A percentile compares a stretch with the other conserved stretches of the same genome.
Conservation (phyloP, 495 filamentous ascomycete genomes). For the Aspergillus sclerotiicarbonarius region DNA sequence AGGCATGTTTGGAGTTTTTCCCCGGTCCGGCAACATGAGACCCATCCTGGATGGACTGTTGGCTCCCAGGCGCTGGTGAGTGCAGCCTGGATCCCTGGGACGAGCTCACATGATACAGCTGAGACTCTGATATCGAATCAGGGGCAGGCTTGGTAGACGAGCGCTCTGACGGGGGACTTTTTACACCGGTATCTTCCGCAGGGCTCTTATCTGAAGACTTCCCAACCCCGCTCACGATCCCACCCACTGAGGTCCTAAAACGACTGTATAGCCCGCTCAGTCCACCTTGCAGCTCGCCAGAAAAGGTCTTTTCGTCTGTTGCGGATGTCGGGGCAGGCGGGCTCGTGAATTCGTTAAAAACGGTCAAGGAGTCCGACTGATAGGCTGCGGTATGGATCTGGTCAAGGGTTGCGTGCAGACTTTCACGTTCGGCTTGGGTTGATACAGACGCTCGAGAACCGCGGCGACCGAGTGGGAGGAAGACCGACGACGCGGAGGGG, state of each 20-base stretch:
- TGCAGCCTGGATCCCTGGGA: conserved; percentile 41
- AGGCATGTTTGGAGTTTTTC: conserved; percentile 54
- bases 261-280: conserved; percentile 83
- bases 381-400: conserved; percentile 82
- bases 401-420: conserved; percentile 71
- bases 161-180: conserved; percentile 28
- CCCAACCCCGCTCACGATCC: conserved; percentile 44
- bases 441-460: conserved; percentile 65
- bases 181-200: conserved; percentile 24
- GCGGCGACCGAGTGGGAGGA: conserved; percentile 43
- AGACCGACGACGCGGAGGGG: conserved; percentile 43
- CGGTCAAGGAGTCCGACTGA: conserved; percentile 74
- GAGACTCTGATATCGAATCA: conserved; percentile 22
- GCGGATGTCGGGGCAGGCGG: conserved; percentile 48
- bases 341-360: conserved; percentile 78
- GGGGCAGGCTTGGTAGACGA: conserved; percentile 29
- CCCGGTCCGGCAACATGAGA: conserved; percentile 36
- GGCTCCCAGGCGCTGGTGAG: conserved; percentile 36
- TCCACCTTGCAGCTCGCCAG: conserved; percentile 75
- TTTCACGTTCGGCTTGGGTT: conserved; percentile 64
- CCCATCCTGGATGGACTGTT: conserved; percentile 32
- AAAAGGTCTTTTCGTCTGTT: conserved; percentile 63
- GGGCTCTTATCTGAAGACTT: conserved; percentile 37
- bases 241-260: conserved; percentile 73
- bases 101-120: conserved; percentile 30